Evolutionary conservation across 1,139 yeast genomes (phyloP), one percentile per base, ranked within the genome.

Genomic region (Saccharomyces uvarum): DNA sequence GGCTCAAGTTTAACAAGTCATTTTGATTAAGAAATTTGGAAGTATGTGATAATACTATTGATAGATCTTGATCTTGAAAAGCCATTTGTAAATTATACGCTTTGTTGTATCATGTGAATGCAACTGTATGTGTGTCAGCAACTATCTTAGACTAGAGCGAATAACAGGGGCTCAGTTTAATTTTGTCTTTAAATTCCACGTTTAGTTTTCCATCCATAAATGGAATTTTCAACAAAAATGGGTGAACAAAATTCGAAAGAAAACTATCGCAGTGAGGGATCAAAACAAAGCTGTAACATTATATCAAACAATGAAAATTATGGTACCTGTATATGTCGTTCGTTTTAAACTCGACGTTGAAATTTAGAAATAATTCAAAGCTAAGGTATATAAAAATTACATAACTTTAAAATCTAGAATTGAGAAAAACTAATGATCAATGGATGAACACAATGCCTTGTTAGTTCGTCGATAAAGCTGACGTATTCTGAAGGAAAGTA

Each of bases 1-100:
- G 52, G 7, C 64, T 56, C 13, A 70, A 51, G 2, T 54, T 54
- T 1, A 57, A 8, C 33, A 68, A 54, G 32, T 68, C 70, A 55
- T 65, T 63, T 53, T 70, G 74, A 42, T 68, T 63, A n/a, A 70
- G 56, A 55, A 53, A 67, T 8, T 48, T 14, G 7, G 52, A 26
- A 6, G 58, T 59, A 46, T 49, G 42, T 0, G 54, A 27, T 31
- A 31, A 31, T 31, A 31, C 3, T 47, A 27, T 19, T 31, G 11
- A 31, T 31, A 31, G 33, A 4, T 31, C 33, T 31, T 31, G 33
- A 31, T 42, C 26, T 42, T 42, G 47, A 19, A 19, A 21, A 42
- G 21, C 47, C 47, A 42, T 42, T 31, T 31, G 6, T 31, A 31
- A 31, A 31, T 31, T 2, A 31, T 31, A 31, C 33, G 6, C 33